These are phyloP conservation scores for Backusella parvicylindrica DNA, from an alignment of 192 early-diverging fungal genomes.

Conservation along the genomic window DNA sequence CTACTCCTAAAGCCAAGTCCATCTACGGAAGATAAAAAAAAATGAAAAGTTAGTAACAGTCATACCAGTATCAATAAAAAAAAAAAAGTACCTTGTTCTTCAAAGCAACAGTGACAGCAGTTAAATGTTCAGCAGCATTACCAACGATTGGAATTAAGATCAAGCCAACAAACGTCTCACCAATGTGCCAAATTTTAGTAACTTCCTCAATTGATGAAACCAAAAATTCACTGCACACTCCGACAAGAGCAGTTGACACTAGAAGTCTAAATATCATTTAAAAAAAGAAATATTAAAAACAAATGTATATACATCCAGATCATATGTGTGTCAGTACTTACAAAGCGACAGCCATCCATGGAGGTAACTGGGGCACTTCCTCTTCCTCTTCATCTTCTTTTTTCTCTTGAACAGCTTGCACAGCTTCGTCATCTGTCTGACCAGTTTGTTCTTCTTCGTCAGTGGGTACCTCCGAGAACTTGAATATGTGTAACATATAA, in stretches of 20 bases:
- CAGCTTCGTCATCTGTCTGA: neutral
- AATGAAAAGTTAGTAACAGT: neutral
- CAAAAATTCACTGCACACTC: conserved; percentile 82
- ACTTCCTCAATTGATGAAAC: conserved; percentile 82
- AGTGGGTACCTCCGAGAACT: neutral
- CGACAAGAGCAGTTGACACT: conserved; percentile 57
- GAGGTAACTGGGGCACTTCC: conserved; percentile 59
- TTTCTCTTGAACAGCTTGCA: no score
- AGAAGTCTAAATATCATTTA: conserved; percentile 12
- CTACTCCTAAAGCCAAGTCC: conserved; percentile 89
- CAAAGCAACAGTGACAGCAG: conserved; percentile 74
- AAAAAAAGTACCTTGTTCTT: conserved; percentile 58
- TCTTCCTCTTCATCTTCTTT: conserved; percentile 51
- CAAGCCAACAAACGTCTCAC: conserved; percentile 83
- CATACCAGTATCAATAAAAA: neutral
- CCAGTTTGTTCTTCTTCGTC: neutral
- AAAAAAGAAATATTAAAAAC: conserved; percentile 25
- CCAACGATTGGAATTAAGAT: conserved; percentile 88
- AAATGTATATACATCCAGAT: neutral
- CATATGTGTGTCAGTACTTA: neutral
- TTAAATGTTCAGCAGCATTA: conserved; percentile 86
- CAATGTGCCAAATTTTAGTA: conserved; percentile 64
- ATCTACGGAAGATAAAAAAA: conserved; percentile 36
- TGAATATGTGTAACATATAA: neutral
- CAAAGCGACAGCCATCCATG: conserved; percentile 23